Conservation (phyloP, 345 rosid genomes). For the Eutrema heterophyllum region DNA sequence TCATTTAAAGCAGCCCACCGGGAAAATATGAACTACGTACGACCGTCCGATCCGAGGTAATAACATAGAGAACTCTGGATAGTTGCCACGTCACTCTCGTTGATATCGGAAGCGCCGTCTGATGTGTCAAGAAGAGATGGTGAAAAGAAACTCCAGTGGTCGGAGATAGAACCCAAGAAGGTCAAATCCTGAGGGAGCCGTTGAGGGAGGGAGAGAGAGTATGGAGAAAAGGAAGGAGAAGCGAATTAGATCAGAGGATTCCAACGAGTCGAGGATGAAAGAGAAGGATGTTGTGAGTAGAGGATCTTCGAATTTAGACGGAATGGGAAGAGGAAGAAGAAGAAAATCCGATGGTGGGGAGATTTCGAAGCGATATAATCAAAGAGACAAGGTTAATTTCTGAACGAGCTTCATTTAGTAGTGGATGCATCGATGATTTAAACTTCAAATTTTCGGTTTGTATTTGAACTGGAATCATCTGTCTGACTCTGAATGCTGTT, state of each 20-base stretch:
- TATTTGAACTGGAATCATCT: neutral
- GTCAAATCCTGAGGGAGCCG: too few relatives aligned
- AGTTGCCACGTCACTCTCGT: too few relatives aligned
- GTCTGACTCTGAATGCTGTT: neutral
- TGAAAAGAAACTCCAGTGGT: neutral
- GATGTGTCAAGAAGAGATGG: too few relatives aligned
- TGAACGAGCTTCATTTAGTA: neutral
- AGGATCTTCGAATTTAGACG: neutral
- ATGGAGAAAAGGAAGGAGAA: too few relatives aligned
- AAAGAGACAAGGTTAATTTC: neutral
- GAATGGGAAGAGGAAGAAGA: neutral
- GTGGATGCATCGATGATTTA: too few relatives aligned
- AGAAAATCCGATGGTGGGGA: neutral
- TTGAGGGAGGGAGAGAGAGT: too few relatives aligned
- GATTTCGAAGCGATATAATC: neutral
- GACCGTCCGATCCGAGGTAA: too few relatives aligned
- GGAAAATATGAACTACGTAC: too few relatives aligned
- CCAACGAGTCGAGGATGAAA: neutral
- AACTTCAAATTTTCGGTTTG: neutral
- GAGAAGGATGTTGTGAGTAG: neutral
- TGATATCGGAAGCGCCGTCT: too few relatives aligned
- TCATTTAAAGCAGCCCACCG: too few relatives aligned
- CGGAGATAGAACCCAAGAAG: neutral
- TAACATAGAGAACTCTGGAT: too few relatives aligned
- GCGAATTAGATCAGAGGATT: neutral